Percentiles rank a stretch among this genome's conserved stretches.
phyloP scores from a whole-genome alignment of 2,329 filamentous ascomycete species.

The Xylaria sp. region DNA sequence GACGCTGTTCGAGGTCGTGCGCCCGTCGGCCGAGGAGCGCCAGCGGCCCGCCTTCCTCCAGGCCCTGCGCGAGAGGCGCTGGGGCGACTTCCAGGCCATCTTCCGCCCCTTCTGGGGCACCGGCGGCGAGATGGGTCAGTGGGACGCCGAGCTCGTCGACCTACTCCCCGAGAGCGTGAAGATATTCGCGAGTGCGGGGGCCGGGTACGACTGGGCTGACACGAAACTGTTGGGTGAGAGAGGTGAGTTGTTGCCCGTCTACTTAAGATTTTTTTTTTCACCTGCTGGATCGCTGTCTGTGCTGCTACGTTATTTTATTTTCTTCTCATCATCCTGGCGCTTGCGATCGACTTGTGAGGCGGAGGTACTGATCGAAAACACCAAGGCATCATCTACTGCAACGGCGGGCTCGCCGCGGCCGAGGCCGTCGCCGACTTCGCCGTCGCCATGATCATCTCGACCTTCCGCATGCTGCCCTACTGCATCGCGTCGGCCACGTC shows the following conservation, averaged over 20 bases:
- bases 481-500: slow-evolving; percentile 58
- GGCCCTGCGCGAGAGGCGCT: slow-evolving; percentile 53
- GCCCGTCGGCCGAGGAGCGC: slow-evolving; percentile 54
- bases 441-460: slow-evolving; percentile 68
- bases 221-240: slow-evolving; percentile 60
- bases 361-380: not conserved
- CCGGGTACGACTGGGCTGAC: slow-evolving; percentile 66
- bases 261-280: not conserved
- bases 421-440: slow-evolving; percentile 75
- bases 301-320: not conserved
- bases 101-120: slow-evolving; percentile 67
- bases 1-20: slow-evolving; percentile 51
- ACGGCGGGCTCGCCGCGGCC: slow-evolving; percentile 69
- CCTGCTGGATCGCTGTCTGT: not conserved
- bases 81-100: slow-evolving; percentile 55
- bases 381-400: slow-evolving; percentile 72
- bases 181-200: slow-evolving; percentile 62
- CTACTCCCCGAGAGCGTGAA: slow-evolving; percentile 56
- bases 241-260: slow-evolving; percentile 50
- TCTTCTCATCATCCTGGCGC: not conserved
- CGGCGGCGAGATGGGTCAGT: slow-evolving; percentile 66
- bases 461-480: slow-evolving; percentile 70
- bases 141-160: slow-evolving; percentile 61
- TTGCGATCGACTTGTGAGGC: too few species aligned
- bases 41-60: slow-evolving; percentile 52